These are phyloP conservation scores for Myrmaecium sp. DNA, from an alignment of 2,329 filamentous ascomycete species.

Conservation along the genomic window DNA sequence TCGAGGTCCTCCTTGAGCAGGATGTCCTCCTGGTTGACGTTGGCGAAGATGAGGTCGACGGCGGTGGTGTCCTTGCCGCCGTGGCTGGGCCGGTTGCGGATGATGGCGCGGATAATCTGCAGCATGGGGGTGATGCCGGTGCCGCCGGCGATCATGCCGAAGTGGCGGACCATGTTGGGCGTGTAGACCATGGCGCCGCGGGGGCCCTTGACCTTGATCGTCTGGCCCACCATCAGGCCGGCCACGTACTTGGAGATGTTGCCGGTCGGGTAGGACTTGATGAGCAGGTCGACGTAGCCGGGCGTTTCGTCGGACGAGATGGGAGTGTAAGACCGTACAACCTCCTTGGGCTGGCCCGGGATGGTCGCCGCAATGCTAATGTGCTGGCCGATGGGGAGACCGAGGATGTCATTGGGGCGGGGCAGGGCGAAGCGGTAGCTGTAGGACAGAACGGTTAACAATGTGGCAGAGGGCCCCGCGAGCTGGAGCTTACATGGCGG, in stretches of 20 bases:
- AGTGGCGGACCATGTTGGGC: slow-evolving; percentile 88
- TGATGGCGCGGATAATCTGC: slow-evolving; percentile 82
- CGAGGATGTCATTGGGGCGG: slow-evolving; percentile 61
- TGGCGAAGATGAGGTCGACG: slow-evolving; percentile 92
- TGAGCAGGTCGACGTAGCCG: slow-evolving; percentile 87
- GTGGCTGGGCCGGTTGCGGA: slow-evolving; percentile 50
- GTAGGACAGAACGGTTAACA: slow-evolving; percentile 3
- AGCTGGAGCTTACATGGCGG: slow-evolving; percentile 55
- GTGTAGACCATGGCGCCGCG: slow-evolving; percentile 98
- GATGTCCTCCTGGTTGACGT: slow-evolving; percentile 86
- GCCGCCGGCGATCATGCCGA: slow-evolving; percentile 95
- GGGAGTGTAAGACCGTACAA: slow-evolving; percentile 25
- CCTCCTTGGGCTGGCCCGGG: slow-evolving; percentile 24
- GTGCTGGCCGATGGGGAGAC: slow-evolving; percentile 95
- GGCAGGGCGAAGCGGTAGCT: slow-evolving; percentile 90
- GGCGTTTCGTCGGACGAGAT: slow-evolving; percentile 31
- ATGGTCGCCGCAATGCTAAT: slow-evolving; percentile 68
- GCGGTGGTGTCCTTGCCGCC: slow-evolving; percentile 63
- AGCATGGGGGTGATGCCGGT: slow-evolving; percentile 98
- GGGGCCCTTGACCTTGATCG: slow-evolving; percentile 79
- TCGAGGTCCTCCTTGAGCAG: slow-evolving; percentile 87
- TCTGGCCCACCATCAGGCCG: slow-evolving; percentile 56
- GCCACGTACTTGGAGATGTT: slow-evolving; percentile 95
- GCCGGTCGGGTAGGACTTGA: slow-evolving; percentile 94
- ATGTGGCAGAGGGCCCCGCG: too few relatives aligned